Conservation (phyloP, 1,284 basidiomycete species). For the Pseudozyma thailandica region DNA sequence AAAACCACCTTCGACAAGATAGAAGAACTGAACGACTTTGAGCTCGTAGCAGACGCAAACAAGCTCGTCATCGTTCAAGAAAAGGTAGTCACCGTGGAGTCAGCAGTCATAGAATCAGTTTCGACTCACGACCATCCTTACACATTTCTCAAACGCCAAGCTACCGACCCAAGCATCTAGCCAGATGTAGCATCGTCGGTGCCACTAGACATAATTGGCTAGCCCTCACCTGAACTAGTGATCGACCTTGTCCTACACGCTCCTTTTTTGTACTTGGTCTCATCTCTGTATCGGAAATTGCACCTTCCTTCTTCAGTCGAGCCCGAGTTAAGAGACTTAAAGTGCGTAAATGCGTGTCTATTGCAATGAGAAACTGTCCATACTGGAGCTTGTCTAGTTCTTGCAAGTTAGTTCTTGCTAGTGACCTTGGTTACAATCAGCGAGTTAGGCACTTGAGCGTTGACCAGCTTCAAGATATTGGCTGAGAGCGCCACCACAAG, state of each 20-base stretch:
- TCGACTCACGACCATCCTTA: background rate
- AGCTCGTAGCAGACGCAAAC: background rate
- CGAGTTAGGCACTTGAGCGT: conserved; percentile 42
- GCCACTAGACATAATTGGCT: too few relatives aligned
- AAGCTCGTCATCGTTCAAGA: conserved; percentile 3
- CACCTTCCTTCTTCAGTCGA: too few relatives aligned
- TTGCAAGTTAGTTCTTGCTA: conserved; percentile 4
- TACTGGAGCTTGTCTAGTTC: background rate
- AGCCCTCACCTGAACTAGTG: too few relatives aligned
- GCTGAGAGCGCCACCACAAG: conserved; percentile 55
- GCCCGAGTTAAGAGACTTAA: too few relatives aligned
- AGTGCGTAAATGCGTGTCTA: background rate
- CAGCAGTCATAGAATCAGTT: background rate
- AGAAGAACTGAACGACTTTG: background rate
- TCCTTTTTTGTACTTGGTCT: too few relatives aligned
- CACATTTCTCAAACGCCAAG: too few relatives aligned
- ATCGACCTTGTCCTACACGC: too few relatives aligned
- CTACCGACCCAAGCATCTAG: too few relatives aligned
- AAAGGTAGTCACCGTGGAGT: conserved; percentile 7
- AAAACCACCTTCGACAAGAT: background rate
- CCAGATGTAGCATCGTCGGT: too few relatives aligned
- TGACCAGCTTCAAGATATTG: conserved; percentile 56
- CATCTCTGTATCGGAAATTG: too few relatives aligned
- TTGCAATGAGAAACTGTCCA: background rate
- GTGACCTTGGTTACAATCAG: conserved; percentile 21